These are phyloP conservation scores for Pseudogymnoascus sp. DNA, from an alignment of 2,329 filamentous ascomycete genomes.

Conservation along the genomic window DNA sequence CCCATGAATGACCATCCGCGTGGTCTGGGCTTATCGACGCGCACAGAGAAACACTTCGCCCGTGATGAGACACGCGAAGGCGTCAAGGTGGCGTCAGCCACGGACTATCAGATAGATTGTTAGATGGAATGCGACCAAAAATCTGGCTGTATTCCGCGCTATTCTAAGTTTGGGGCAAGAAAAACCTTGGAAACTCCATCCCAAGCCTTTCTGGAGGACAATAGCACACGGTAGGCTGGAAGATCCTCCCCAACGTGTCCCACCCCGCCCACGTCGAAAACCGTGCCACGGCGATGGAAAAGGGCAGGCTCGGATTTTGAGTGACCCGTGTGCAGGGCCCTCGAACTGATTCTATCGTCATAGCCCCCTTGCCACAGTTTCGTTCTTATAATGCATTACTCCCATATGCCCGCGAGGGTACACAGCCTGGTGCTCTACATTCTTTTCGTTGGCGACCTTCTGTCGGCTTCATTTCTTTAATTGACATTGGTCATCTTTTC, in stretches of 20 bases:
- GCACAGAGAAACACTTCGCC: not conserved
- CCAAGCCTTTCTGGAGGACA: not conserved
- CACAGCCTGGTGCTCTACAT: slow-evolving; percentile 6
- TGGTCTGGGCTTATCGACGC: slow-evolving; percentile 1
- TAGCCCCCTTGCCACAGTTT: slow-evolving; percentile 5
- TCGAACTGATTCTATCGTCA: slow-evolving; percentile 8
- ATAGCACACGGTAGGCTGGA: not conserved
- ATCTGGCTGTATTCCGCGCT: not conserved
- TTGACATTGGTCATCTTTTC: slow-evolving; percentile 1
- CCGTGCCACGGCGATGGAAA: not conserved
- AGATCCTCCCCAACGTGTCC: not conserved
- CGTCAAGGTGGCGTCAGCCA: slow-evolving; percentile 4
- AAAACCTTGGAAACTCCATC: not conserved
- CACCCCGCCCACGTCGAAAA: not conserved
- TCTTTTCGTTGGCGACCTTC: slow-evolving; percentile 1
- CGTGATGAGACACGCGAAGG: slow-evolving; percentile 3
- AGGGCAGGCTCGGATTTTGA: not conserved
- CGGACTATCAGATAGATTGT: slow-evolving; percentile 4
- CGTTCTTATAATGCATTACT: slow-evolving; percentile 9
- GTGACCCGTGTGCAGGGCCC: slow-evolving; percentile 6
- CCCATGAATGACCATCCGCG: not conserved
- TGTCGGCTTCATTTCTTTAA: not conserved
- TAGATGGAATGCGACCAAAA: not conserved
- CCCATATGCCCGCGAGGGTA: not conserved
- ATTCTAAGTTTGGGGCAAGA: not conserved